Evolutionary conservation across 2,329 filamentous ascomycete species (phyloP).

Genomic region (Aurifilum marmelostoma): DNA sequence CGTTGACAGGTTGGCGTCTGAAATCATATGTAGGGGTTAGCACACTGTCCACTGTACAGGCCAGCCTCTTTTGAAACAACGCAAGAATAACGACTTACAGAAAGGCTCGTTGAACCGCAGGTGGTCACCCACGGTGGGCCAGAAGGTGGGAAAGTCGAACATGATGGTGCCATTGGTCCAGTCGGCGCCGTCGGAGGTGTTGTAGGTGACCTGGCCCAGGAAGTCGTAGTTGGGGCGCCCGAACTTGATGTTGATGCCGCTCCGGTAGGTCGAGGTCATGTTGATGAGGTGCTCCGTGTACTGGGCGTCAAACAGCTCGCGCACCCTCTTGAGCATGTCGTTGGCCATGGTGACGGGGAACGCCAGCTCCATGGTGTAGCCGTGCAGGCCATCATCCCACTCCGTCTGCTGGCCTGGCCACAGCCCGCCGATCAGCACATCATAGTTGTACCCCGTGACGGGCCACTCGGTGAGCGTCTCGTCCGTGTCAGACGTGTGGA

Average conservation of each 20-base stretch:
- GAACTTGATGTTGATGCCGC: constrained; percentile 52
- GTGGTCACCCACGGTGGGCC: constrained; percentile 48
- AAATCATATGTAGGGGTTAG: not conserved
- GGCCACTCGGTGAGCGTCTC: constrained; percentile 49
- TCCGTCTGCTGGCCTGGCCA: constrained; percentile 52
- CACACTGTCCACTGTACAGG: too few species aligned
- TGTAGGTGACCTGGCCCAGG: constrained; percentile 52
- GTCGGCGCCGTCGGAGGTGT: constrained; percentile 51
- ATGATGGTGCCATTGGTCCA: constrained; percentile 56
- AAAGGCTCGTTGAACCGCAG: constrained; percentile 55
- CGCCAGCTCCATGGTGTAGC: constrained; percentile 54
- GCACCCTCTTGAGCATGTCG: constrained; percentile 51
- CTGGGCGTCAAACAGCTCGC: constrained; percentile 53
- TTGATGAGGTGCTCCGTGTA: constrained; percentile 42
- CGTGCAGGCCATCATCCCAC: constrained; percentile 54
- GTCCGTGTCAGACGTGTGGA: constrained; percentile 54
- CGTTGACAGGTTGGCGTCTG: constrained; percentile 49
- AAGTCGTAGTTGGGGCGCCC: constrained; percentile 53
- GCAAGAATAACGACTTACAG: constrained; percentile 40
- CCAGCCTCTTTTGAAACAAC: constrained; percentile 7
- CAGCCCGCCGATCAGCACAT: constrained; percentile 55
- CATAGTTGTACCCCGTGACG: constrained; percentile 56
- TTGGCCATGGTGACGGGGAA: constrained; percentile 55
- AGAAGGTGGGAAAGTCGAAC: constrained; percentile 56
- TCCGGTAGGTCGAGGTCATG: constrained; percentile 56